phyloP scores from a whole-genome alignment of 108 stramenopile species.

The Conticribra guillardii region DNA sequence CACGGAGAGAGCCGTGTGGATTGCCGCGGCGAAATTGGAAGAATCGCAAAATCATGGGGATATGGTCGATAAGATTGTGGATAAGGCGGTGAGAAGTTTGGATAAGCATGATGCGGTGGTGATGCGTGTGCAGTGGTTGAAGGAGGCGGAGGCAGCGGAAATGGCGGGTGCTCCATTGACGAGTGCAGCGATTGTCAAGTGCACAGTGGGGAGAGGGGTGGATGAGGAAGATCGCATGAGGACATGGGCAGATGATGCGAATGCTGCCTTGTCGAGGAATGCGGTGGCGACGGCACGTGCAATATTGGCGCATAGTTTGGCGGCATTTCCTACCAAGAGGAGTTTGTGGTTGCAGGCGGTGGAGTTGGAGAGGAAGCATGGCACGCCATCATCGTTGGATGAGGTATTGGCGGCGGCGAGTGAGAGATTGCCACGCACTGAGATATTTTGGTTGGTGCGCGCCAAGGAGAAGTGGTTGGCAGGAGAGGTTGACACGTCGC shows the following conservation, averaged over 20 bases:
- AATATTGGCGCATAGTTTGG: slow-evolving; percentile 81
- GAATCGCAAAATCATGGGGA: slow-evolving; percentile 90
- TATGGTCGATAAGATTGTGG: slow-evolving; percentile 76
- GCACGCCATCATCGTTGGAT: slow-evolving; percentile 71
- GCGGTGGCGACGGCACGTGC: slow-evolving; percentile 87
- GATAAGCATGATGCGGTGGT: slow-evolving; percentile 80
- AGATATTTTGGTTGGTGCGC: slow-evolving; percentile 97
- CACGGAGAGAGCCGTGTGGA: slow-evolving; percentile 93
- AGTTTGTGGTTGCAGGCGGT: slow-evolving; percentile 92
- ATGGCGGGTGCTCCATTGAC: slow-evolving; percentile 83
- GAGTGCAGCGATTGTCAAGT: slow-evolving; percentile 87
- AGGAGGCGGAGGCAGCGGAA: slow-evolving; percentile 90
- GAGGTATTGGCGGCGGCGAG: slow-evolving; percentile 86
- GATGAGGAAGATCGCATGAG: slow-evolving; percentile 92
- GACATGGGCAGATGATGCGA: slow-evolving; percentile 98
- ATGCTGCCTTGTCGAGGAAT: slow-evolving; percentile 66
- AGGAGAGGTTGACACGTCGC: slow-evolving; percentile 86
- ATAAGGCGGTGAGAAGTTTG: slow-evolving; percentile 78
- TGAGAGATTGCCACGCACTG: slow-evolving; percentile 81
- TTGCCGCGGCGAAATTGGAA: slow-evolving; percentile 97
- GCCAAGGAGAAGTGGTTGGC: slow-evolving; percentile 96
- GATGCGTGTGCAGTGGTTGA: slow-evolving; percentile 88
- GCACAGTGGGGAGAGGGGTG: slow-evolving; percentile 89
- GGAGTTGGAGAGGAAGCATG: slow-evolving; percentile 89
- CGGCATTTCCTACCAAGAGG: slow-evolving; percentile 80